Conservation (phyloP, 2,329 filamentous ascomycete genomes). For the Metarhizium sp. region DNA sequence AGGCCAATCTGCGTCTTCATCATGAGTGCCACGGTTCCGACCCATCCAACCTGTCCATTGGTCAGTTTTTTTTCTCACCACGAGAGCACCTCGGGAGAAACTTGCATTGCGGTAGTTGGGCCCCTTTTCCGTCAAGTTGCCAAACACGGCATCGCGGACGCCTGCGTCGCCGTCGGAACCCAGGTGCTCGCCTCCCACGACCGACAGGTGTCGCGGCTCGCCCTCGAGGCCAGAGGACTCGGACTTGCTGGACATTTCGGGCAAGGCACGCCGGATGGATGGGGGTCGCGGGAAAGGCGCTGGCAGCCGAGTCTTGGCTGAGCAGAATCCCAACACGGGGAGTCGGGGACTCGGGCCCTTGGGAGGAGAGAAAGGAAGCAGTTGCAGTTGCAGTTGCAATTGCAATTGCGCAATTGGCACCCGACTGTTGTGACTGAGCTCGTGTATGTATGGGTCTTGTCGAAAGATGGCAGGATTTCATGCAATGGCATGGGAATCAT, state of each 20-base stretch:
- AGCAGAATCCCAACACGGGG: too few species aligned
- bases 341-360: too few species aligned
- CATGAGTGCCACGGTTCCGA: constrained; percentile 33
- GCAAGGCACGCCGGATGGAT: too few species aligned
- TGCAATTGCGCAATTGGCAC: too few species aligned
- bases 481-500: too few species aligned
- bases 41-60: constrained; percentile 28
- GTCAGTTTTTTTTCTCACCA: background rate
- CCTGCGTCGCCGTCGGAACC: background rate
- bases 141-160: constrained; percentile 20
- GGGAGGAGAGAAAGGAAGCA: too few species aligned
- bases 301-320: too few species aligned
- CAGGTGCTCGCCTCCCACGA: background rate
- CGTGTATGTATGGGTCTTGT: too few species aligned
- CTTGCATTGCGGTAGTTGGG: constrained; percentile 22
- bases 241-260: constrained; percentile 2
- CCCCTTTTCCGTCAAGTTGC: constrained; percentile 18
- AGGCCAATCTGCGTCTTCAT: constrained; percentile 37
- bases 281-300: too few species aligned
- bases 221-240: background rate
- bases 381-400: too few species aligned
- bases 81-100: background rate
- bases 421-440: too few species aligned
- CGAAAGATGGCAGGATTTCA: too few species aligned
- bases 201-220: background rate